These are phyloP conservation scores for Setomelanomma holmii DNA, from an alignment of 2,329 filamentous ascomycete genomes.

Conservation along the genomic window DNA sequence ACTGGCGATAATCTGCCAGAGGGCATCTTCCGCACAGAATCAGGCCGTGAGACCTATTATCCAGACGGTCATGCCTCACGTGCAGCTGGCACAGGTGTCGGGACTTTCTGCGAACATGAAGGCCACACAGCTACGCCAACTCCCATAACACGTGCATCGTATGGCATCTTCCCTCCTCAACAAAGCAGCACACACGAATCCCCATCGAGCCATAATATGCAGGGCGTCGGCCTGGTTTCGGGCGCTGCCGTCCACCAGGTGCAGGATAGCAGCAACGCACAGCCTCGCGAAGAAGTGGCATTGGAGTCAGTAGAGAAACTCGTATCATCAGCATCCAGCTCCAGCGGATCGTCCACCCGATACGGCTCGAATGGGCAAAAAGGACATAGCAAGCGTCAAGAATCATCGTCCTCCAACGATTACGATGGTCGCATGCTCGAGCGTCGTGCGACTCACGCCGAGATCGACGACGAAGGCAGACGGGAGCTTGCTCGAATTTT, in stretches of 20 bases:
- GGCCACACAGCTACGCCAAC: not conserved
- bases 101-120: conserved; percentile 10
- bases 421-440: conserved; percentile 12
- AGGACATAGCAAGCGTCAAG: conserved; percentile 7
- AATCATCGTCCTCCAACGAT: conserved; percentile 9
- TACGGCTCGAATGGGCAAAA: conserved; percentile 17
- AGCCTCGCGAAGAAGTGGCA: conserved; percentile 14
- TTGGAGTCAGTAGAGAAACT: conserved; percentile 17
- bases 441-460: conserved; percentile 21
- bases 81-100: not conserved
- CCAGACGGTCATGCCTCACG: conserved; percentile 29
- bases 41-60: conserved; percentile 38
- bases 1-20: not conserved
- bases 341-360: conserved; percentile 28
- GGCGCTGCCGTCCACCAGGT: not conserved
- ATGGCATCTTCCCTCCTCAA: not conserved
- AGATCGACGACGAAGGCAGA: conserved; percentile 34
- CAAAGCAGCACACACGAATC: not conserved
- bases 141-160: not conserved
- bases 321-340: conserved; percentile 12
- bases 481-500: conserved; percentile 36
- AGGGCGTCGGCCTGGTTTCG: not conserved
- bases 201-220: not conserved
- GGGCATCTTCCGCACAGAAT: conserved; percentile 33
- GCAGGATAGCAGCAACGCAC: conserved; percentile 2